A percentile compares a stretch with the other conserved stretches of the same genome.
These are phyloP conservation scores for Termitomyces sp. DNA, from an alignment of 768 basidiomycete genomes.

Conservation along the genomic window DNA sequence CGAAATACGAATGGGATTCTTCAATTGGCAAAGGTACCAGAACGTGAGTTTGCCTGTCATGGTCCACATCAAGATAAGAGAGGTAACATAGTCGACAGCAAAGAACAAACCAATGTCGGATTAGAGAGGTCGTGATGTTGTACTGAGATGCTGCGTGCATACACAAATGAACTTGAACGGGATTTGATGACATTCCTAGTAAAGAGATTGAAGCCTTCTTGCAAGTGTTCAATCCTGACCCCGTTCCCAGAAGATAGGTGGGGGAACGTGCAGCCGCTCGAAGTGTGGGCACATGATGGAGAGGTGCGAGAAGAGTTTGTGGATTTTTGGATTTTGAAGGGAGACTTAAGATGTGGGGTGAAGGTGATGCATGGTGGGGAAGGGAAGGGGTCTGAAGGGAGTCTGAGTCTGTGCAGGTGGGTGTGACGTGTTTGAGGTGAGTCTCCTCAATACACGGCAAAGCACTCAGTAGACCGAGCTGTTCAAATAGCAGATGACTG, in stretches of 20 bases:
- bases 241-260: not conserved
- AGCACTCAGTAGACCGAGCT: constrained; percentile 28
- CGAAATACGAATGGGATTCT: no score
- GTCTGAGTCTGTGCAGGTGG: constrained; percentile 11
- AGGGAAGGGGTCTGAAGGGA: not conserved
- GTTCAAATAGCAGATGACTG: constrained; percentile 31
- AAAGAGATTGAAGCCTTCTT: constrained; percentile 40
- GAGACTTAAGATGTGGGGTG: not conserved
- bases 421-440: constrained; percentile 28
- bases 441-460: constrained; percentile 34
- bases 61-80: not conserved
- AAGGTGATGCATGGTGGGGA: not conserved
- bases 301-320: not conserved
- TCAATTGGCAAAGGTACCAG: no score
- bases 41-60: no score
- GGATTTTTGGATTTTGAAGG: constrained; percentile 2
- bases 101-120: not conserved
- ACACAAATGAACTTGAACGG: not conserved
- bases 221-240: constrained; percentile 11
- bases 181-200: constrained; percentile 31
- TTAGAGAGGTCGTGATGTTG: not conserved
- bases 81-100: not conserved
- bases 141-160: not conserved
- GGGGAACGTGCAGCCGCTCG: not conserved
- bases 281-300: not conserved